Evolutionary conservation across 805 yeast genomes (phyloP), one percentile per base, ranked within the genome.

Genomic region (Wickerhamomyces subpelliculosus): DNA sequence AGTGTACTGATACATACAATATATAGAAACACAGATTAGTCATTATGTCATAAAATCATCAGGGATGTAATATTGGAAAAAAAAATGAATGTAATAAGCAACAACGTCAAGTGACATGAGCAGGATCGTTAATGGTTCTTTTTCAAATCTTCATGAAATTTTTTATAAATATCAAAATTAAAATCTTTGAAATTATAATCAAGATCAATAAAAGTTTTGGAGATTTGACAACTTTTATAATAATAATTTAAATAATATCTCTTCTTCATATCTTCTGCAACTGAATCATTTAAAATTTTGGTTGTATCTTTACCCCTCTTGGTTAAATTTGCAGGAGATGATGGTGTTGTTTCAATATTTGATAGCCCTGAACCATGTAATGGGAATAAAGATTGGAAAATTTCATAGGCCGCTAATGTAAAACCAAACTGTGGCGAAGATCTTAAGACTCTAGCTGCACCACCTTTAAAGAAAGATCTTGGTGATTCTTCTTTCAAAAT

Each of bases 371-470:
- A 59, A 35, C 52, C 52, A 38, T 58, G 78, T 47, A 83, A 72
- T 34, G 96, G 96, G 62, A 87, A 68, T 52, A 80, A 53, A 34
- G 71, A 75, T 59, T 90, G 95, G 61, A 90, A 79, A 25, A 93
- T 62, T 62, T 90, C 98, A 64, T 93, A 90, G 20, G 96, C 89
- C n/a, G 97, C 97, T 53, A 90, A 73, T 6, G 98, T 90, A 65
- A 89, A 89, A 39, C 97, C 98, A 61, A 90, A 90, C 63, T 90
- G 98, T 8, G 98, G 98, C 1, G 97, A 88, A 5, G 97, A 89
- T 64, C 97, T 76, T 54, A 88, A 69, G 28, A 90, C 88, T 62
- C 98, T 78, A 7, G 97, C 97, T 41, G 89, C 75, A 27, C 97
- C 95, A 53, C 98, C 98, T 69, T 90, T 90, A 73, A 89, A 90